Conservation (phyloP, 441 rosid genomes). For the Syzygium malaccense region DNA sequence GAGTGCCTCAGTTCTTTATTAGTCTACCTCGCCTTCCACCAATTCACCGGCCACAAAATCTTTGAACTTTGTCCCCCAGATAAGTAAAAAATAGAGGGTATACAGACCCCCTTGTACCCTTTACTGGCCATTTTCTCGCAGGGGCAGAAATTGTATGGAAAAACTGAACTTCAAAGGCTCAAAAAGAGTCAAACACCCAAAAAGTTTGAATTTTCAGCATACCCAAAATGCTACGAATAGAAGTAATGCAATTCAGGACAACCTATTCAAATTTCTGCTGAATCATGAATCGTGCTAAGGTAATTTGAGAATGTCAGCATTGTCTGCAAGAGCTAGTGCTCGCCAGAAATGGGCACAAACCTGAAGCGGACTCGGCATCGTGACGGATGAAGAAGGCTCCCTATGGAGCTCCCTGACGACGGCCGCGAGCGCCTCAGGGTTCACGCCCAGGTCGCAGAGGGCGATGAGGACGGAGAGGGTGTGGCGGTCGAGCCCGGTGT, state of each 20-base stretch:
- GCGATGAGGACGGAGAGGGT: conserved; percentile 63
- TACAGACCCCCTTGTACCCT: neutral
- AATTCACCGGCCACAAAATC: neutral
- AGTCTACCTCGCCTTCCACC: neutral
- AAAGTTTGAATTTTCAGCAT: neutral
- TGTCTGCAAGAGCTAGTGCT: neutral
- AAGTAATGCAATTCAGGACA: neutral
- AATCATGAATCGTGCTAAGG: neutral
- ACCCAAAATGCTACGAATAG: neutral
- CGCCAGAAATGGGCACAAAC: neutral
- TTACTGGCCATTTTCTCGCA: neutral
- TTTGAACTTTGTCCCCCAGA: neutral
- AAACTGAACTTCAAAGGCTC: neutral
- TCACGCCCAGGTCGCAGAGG: conserved; percentile 62
- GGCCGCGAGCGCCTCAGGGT: conserved; percentile 66
- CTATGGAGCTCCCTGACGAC: conserved; percentile 51
- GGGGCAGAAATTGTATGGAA: neutral
- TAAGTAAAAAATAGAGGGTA: neutral
- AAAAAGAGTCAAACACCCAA: neutral
- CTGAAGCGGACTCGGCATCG: neutral
- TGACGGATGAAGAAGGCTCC: conserved; percentile 3
- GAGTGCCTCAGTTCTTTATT: neutral
- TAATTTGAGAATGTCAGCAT: neutral
- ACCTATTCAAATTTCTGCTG: neutral
- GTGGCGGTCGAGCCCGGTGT: conserved; percentile 63